These are phyloP conservation scores for Bryum argenteum DNA, from an alignment of 225 moss, liverwort and hornwort species.

Conservation along the genomic window DNA sequence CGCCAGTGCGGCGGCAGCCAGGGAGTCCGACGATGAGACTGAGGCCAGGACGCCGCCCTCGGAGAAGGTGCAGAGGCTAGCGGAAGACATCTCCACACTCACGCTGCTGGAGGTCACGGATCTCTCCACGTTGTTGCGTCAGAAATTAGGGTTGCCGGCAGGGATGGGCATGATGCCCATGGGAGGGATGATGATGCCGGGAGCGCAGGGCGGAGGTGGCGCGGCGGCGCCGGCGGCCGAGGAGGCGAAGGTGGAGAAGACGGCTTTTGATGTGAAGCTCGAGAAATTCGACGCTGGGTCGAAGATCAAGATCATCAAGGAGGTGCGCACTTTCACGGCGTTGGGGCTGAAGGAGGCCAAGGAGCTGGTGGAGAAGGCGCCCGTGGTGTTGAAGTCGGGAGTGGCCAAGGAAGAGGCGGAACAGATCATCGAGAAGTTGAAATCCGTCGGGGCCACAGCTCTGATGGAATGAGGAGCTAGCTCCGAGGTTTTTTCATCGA, in stretches of 20 bases:
- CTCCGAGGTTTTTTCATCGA: conserved; percentile 13
- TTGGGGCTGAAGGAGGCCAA: conserved; percentile 93
- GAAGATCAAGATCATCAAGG: conserved; percentile 98
- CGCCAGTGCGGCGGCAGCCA: conserved; percentile 53
- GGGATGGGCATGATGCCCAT: conserved; percentile 85
- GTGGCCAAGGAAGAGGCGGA: conserved; percentile 91
- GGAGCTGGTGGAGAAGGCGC: conserved; percentile 93
- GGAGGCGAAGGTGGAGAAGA: conserved; percentile 81
- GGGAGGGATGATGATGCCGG: conserved; percentile 78
- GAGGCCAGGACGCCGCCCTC: conserved; percentile 71
- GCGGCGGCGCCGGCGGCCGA: conserved; percentile 43
- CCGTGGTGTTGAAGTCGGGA: conserved; percentile 80
- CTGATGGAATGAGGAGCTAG: conserved; percentile 70
- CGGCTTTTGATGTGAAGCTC: conserved; percentile 83
- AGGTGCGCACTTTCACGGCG: conserved; percentile 84
- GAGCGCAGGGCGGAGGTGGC: conserved; percentile 51
- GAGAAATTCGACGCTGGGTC: conserved; percentile 86
- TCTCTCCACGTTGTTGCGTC: conserved; percentile 72
- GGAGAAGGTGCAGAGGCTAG: conserved; percentile 73
- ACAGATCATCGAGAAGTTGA: conserved; percentile 86
- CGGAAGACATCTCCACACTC: conserved; percentile 83
- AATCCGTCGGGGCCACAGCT: conserved; percentile 81
- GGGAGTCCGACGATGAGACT: conserved; percentile 71
- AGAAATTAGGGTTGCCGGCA: conserved; percentile 70
- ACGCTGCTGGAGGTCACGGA: conserved; percentile 86